Evolutionary conservation across 75 land plant species (phyloP), one percentile per base, ranked within the genome.

Genomic region (Azolla pinnata): DNA sequence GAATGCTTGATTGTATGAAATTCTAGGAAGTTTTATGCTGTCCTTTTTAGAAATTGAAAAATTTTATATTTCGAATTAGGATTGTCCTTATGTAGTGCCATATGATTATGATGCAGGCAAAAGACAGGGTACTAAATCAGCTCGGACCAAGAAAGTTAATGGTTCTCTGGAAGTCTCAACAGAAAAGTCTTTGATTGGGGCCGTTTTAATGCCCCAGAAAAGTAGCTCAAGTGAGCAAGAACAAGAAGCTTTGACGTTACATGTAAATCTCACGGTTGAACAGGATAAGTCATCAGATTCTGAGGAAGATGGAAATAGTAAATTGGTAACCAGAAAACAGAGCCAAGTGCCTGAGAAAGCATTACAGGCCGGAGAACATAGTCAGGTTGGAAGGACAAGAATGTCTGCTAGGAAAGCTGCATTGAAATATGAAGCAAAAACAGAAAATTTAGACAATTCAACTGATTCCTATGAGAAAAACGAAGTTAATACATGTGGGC

Each of bases 71-170:
- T 38, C 14, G 42, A 8, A 38, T 38, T 38, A 14, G 7, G 42
- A 14, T 38, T 7, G 14, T 38, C 14, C 7, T 7, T 14, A 38
- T 38, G 14, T 7, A 8, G 42, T 38, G 14, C 7, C 14, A 38
- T 38, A 38, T 38, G 14, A 38, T 38, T 46, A 4, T 46, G 49
- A 2, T 46, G 49, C 49, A 46, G 49, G 49, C 49, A 46, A 46
- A 18, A 7, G 14, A 38, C 42, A 38, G 42, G 42, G 42, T 38
- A 14, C 12, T 8, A 38, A 38, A 8, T 38, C 42, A 8, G 42
- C 14, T 38, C 12, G 42, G 42, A 38, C 12, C 42, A 38, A 14
- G 7, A 14, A 38, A 8, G 14, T 38, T 38, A 7, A 38, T 52
- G 29, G 29, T 2, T 4, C 50, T 9, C 50, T 24, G 24, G 54